Conservation (phyloP, 345 rosid species). For the Zanthoxylum bungeanum region DNA sequence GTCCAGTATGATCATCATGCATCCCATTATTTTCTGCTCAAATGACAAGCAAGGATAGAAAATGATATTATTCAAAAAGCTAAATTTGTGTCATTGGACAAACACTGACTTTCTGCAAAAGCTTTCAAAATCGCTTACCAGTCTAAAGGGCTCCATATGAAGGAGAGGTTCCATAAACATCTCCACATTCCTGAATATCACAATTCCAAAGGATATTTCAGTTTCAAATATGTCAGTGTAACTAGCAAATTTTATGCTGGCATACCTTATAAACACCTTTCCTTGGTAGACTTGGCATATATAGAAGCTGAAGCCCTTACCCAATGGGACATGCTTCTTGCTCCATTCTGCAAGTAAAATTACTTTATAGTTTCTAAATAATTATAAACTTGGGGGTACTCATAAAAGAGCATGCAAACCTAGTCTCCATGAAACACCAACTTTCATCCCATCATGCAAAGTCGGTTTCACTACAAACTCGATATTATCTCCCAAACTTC, state of each 20-base stretch:
- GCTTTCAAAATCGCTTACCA: constrained; percentile 35
- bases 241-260: neutral
- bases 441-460: constrained; percentile 56
- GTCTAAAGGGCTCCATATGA: constrained; percentile 50
- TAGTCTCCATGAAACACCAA: constrained; percentile 65
- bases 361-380: neutral
- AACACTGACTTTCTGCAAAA: neutral
- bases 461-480: constrained; percentile 58
- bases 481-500: constrained; percentile 47
- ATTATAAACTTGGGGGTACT: neutral
- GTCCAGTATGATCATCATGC: constrained; percentile 10
- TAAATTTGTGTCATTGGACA: neutral
- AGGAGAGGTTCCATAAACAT: constrained; percentile 80
- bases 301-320: constrained; percentile 73
- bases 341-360: constrained; percentile 52
- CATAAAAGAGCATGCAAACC: constrained; percentile 43
- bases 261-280: constrained; percentile 56
- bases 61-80: neutral
- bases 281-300: constrained; percentile 69
- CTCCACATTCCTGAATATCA: constrained; percentile 60
- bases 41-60: neutral
- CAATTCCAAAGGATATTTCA: neutral
- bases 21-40: constrained; percentile 41
- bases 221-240: too few species aligned
- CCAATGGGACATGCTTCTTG: constrained; percentile 49